A percentile compares a stretch with the other conserved stretches of the same genome.
Evolutionary conservation across 2,329 filamentous ascomycete species (phyloP).

Genomic region (Trichoderma gracile): DNA sequence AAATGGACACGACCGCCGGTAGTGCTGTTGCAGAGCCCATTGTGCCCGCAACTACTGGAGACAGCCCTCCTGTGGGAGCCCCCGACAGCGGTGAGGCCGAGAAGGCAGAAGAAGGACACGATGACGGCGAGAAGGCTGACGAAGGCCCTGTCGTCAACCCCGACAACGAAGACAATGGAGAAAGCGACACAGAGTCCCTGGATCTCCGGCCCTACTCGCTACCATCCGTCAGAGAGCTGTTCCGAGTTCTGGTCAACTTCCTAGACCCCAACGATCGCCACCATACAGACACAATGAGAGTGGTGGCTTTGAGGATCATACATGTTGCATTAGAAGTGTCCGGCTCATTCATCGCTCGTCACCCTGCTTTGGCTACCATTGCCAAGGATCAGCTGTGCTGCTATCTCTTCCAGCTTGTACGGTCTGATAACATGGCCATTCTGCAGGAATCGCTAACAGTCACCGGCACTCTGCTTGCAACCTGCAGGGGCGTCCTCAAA

Average conservation of each 20-base stretch:
- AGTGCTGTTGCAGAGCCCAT: conserved; percentile 22
- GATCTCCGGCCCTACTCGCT: conserved; percentile 86
- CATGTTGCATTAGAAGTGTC: conserved; percentile 96
- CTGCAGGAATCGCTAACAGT: conserved; percentile 91
- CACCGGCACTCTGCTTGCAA: conserved; percentile 84
- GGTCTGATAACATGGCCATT: conserved; percentile 94
- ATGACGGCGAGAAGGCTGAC: background rate
- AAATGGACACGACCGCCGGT: conserved; percentile 70
- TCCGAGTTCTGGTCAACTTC: conserved; percentile 89
- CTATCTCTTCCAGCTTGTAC: conserved; percentile 92
- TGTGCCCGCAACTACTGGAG: conserved; percentile 18
- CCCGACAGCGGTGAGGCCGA: background rate
- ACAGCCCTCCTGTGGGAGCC: background rate
- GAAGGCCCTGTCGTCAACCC: conserved; percentile 26
- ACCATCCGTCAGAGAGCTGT: conserved; percentile 90
- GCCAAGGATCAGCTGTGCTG: conserved; percentile 93
- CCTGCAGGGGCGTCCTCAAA: conserved; percentile 87
- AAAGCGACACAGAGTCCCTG: conserved; percentile 49
- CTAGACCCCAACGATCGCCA: conserved; percentile 90
- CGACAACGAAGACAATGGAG: conserved; percentile 41
- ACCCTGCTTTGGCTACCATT: conserved; percentile 81
- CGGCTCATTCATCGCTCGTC: conserved; percentile 89
- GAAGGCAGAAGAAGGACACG: background rate
- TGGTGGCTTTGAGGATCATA: conserved; percentile 96
- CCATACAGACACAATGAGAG: conserved; percentile 91